Conservation (phyloP, 2,329 filamentous ascomycete genomes). For the Ophiocordyceps australis region DNA sequence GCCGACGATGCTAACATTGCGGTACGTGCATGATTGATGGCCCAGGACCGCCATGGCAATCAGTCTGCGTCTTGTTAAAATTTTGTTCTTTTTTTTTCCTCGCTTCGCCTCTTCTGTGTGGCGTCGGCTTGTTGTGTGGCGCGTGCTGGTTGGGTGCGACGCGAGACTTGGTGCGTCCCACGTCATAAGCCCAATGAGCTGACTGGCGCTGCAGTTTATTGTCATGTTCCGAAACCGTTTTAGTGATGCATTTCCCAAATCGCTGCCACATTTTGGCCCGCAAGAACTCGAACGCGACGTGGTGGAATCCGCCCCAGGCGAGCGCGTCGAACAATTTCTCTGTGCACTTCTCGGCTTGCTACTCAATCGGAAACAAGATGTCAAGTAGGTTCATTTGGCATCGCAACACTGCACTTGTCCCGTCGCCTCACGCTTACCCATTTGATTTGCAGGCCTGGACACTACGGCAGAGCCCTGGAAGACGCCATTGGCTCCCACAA, state of each 20-base stretch:
- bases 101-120: not conserved
- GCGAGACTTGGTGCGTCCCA: constrained; percentile 32
- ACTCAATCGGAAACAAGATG: constrained; percentile 93
- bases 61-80: too few species aligned
- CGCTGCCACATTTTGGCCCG: constrained; percentile 74
- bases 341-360: constrained; percentile 79
- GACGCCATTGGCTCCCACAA: constrained; percentile 78
- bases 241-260: constrained; percentile 73
- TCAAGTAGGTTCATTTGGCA: too few species aligned
- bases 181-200: constrained; percentile 13
- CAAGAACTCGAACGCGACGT: constrained; percentile 89
- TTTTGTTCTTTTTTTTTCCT: constrained; percentile 2
- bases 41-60: too few species aligned
- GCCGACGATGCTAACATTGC: constrained; percentile 86
- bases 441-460: constrained; percentile 48
- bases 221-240: constrained; percentile 97
- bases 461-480: constrained; percentile 84
- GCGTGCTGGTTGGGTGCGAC: constrained; percentile 20
- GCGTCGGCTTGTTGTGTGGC: constrained; percentile 10
- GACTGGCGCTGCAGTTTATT: constrained; percentile 51
- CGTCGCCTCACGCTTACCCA: constrained; percentile 4
- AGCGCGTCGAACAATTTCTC: constrained; percentile 72
- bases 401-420: not conserved
- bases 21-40: constrained; percentile 38
- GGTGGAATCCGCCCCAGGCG: constrained; percentile 57